Conservation (phyloP, 345 rosid species). For the Murraya paniculata region DNA sequence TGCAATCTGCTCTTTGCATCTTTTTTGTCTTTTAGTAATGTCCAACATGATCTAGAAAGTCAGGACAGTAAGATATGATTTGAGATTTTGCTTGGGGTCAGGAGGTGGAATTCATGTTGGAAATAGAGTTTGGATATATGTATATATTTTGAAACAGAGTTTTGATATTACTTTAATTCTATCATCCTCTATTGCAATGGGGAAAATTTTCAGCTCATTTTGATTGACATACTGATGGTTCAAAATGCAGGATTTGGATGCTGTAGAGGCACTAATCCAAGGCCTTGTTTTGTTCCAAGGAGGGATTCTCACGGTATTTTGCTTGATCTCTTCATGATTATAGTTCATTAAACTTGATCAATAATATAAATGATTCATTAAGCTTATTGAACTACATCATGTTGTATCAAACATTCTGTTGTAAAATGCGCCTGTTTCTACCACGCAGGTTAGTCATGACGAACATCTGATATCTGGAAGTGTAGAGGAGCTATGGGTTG, state of each 20-base stretch:
- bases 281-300: conserved; percentile 97
- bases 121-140: background rate
- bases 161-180: background rate
- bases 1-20: conserved; percentile 5
- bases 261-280: conserved; percentile 97
- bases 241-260: conserved; percentile 84
- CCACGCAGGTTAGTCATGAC: conserved; percentile 88
- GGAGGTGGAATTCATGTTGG: background rate
- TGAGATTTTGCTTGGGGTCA: background rate
- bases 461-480: conserved; percentile 98
- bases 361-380: background rate
- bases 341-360: background rate
- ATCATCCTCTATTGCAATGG: background rate
- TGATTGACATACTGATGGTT: conserved; percentile 9
- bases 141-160: background rate
- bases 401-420: background rate
- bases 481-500: conserved; percentile 93
- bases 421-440: background rate
- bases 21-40: background rate
- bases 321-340: background rate
- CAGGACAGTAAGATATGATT: background rate
- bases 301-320: conserved; percentile 85
- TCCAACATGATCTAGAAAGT: background rate
- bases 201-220: background rate
- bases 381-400: background rate